Percentiles rank a stretch among this genome's conserved stretches.
Conservation (phyloP, 768 basidiomycete genomes). For the Pulveroboletus sp. region DNA sequence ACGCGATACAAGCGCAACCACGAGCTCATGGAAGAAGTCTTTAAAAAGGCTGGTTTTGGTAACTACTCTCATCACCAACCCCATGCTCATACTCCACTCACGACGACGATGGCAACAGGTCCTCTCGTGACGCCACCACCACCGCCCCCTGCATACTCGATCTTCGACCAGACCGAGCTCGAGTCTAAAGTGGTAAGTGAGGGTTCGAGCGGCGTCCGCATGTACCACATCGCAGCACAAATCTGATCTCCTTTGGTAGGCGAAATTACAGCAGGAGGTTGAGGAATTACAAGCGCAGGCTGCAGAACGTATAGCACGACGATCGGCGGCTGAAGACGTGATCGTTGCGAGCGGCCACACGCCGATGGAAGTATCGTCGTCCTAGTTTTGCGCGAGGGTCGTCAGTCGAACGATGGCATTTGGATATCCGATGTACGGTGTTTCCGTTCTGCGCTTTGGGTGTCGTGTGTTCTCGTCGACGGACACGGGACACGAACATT, state of each 20-base stretch:
- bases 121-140: conserved; percentile 39
- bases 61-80: background rate
- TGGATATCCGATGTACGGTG: background rate
- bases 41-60: conserved; percentile 68
- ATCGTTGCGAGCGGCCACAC: conserved; percentile 28
- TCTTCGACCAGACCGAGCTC: conserved; percentile 55
- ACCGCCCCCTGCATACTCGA: conserved; percentile 51
- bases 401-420: background rate
- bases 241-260: conserved; percentile 31
- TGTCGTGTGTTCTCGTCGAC: background rate
- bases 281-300: conserved; percentile 48
- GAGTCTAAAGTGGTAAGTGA: conserved; percentile 51
- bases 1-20: conserved; percentile 76
- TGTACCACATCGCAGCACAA: background rate
- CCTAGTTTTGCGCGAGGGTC: conserved; percentile 2
- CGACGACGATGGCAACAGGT: conserved; percentile 26
- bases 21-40: conserved; percentile 81
- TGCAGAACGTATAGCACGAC: conserved; percentile 39
- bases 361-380: conserved; percentile 26
- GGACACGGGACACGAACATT: no score
- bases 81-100: background rate
- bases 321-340: conserved; percentile 26
- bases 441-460: background rate
- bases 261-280: conserved; percentile 55
- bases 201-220: background rate